Percentiles rank a stretch among this genome's conserved stretches.
Evolutionary conservation across 2,329 filamentous ascomycete genomes (phyloP).

Genomic region (Paecilomyces niveus): DNA sequence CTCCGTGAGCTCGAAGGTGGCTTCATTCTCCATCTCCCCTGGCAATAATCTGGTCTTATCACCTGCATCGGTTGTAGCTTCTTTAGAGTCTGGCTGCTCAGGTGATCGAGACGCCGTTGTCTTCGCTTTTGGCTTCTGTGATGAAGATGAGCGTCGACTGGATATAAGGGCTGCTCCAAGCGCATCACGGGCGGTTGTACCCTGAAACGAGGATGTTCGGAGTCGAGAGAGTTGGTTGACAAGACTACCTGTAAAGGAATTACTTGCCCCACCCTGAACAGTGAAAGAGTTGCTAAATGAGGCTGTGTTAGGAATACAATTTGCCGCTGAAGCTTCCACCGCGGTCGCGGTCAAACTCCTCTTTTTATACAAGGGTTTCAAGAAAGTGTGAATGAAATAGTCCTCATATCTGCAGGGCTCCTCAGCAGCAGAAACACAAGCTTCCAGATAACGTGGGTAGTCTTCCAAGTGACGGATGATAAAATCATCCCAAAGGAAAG

Average conservation of each 20-base stretch:
- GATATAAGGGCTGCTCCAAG: conserved; percentile 2
- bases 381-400: conserved; percentile 30
- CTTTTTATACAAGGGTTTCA: conserved; percentile 26
- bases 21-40: conserved; percentile 1
- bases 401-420: conserved; percentile 28
- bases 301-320: conserved; percentile 1
- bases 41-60: neutral
- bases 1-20: neutral
- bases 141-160: neutral
- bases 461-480: conserved; percentile 32
- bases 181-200: conserved; percentile 2
- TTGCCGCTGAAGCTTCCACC: conserved; percentile 21
- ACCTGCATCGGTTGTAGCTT: neutral
- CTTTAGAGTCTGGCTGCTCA: neutral
- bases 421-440: conserved; percentile 16
- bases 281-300: neutral
- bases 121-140: neutral
- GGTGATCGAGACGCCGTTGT: neutral
- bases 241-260: conserved; percentile 20
- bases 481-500: conserved; percentile 41
- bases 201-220: conserved; percentile 15
- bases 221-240: conserved; percentile 16
- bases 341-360: conserved; percentile 27
- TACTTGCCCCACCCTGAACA: neutral
- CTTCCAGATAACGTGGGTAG: conserved; percentile 28